phyloP scores from a whole-genome alignment of 371 early-diverging fungal genomes.

The Choanephora cucurbitarum region DNA sequence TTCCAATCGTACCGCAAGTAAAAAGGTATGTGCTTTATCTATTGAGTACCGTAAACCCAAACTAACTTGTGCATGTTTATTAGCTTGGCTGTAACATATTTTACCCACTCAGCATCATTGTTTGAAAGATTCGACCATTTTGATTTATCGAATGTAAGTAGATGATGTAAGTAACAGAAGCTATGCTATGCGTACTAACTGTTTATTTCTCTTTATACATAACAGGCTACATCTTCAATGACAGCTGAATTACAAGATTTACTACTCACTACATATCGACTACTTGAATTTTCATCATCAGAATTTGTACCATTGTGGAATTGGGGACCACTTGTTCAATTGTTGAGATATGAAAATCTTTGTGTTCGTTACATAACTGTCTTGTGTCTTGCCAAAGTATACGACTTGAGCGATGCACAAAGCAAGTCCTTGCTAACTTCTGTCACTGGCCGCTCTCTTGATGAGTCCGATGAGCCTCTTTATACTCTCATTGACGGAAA shows the following conservation, averaged over 20 bases:
- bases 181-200: constrained; percentile 4
- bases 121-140: constrained; percentile 52
- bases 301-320: constrained; percentile 67
- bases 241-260: constrained; percentile 48
- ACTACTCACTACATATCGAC: constrained; percentile 62
- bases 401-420: constrained; percentile 55
- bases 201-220: no score
- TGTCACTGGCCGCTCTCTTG: constrained; percentile 24
- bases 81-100: constrained; percentile 65
- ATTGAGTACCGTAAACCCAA: no score
- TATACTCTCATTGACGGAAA: constrained; percentile 33
- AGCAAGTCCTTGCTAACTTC: constrained; percentile 28
- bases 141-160: neutral
- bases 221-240: constrained; percentile 16
- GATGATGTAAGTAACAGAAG: no score
- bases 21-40: no score
- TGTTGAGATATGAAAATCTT: constrained; percentile 50
- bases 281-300: constrained; percentile 54
- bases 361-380: constrained; percentile 53
- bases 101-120: constrained; percentile 57
- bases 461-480: constrained; percentile 37
- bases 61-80: neutral
- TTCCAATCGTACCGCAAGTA: constrained; percentile 77
- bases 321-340: constrained; percentile 63
- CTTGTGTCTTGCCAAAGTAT: constrained; percentile 57